Evolutionary conservation across 176 grass and related monocot species (phyloP).

Genomic region (Leersia perrieri): DNA sequence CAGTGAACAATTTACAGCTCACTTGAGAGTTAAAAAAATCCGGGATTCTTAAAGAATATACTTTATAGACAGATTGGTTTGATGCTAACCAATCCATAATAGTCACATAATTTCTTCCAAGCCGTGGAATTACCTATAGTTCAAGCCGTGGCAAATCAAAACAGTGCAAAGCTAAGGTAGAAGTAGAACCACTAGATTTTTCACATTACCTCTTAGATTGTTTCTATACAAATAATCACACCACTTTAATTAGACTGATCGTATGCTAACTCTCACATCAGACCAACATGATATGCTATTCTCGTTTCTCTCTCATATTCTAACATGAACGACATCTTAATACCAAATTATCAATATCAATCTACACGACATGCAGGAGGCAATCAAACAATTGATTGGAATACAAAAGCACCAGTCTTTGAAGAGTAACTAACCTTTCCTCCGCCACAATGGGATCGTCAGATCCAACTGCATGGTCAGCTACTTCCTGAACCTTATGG

Average conservation of each 20-base stretch:
- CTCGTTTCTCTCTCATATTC: background rate
- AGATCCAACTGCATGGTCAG: background rate
- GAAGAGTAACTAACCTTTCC: constrained; percentile 20
- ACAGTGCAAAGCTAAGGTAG: background rate
- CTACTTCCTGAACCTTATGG: background rate
- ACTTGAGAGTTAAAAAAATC: background rate
- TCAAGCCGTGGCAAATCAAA: background rate
- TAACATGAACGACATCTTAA: background rate
- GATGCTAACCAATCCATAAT: background rate
- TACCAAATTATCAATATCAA: background rate
- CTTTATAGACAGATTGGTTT: background rate
- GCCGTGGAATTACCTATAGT: background rate
- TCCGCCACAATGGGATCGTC: background rate
- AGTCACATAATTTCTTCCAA: background rate
- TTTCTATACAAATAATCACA: background rate
- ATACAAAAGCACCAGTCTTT: background rate
- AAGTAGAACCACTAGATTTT: background rate
- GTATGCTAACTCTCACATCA: background rate
- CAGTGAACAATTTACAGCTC: background rate
- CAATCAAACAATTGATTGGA: background rate
- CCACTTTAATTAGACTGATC: background rate
- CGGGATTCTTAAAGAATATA: background rate
- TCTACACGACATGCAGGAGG: background rate
- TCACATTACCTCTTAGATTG: background rate
- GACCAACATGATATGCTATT: background rate